Evolutionary conservation across 805 yeast genomes (phyloP).

Genomic region (Torulaspora delbrueckii): DNA sequence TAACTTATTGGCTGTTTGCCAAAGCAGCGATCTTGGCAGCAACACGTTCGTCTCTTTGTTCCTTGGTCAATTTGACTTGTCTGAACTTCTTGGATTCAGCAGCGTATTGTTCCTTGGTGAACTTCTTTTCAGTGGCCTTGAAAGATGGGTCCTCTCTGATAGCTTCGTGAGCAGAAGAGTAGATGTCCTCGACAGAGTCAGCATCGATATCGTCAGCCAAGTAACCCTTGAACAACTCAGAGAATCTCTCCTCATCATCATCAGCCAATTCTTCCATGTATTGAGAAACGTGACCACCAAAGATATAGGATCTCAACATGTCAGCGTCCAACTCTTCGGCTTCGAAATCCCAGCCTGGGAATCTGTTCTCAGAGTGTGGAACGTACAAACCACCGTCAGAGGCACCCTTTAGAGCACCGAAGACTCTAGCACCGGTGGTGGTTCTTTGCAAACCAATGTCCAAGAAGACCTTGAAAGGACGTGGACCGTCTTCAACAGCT

Average conservation of each 20-base stretch:
- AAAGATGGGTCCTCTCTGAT: conserved; percentile 94
- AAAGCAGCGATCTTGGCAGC: conserved; percentile 92
- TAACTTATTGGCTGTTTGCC: conserved; percentile 40
- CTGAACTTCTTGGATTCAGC: conserved; percentile 92
- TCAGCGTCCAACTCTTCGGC: conserved; percentile 97
- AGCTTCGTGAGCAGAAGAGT: conserved; percentile 88
- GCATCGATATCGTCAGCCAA: conserved; percentile 96
- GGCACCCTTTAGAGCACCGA: conserved; percentile 99
- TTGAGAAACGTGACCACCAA: conserved; percentile 99
- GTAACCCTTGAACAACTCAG: conserved; percentile 92
- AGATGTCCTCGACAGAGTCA: conserved; percentile 92
- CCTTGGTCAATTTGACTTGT: conserved; percentile 81
- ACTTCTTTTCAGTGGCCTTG: conserved; percentile 86
- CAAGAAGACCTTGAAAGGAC: conserved; percentile 99
- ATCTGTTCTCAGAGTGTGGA: conserved; percentile 99
- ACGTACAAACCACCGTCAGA: conserved; percentile 99
- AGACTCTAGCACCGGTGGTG: conserved; percentile 99
- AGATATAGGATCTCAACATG: conserved; percentile 95
- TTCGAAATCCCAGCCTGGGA: conserved; percentile 99
- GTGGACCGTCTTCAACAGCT: conserved; percentile 99
- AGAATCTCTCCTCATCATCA: conserved; percentile 99
- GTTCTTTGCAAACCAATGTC: conserved; percentile 99
- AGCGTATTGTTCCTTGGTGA: conserved; percentile 97
- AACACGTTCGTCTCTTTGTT: conserved; percentile 83
- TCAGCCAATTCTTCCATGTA: conserved; percentile 99